Base-by-base conservation (phyloP, 2,329 filamentous ascomycete species). In the Drechslerella stenobrocha region DNA sequence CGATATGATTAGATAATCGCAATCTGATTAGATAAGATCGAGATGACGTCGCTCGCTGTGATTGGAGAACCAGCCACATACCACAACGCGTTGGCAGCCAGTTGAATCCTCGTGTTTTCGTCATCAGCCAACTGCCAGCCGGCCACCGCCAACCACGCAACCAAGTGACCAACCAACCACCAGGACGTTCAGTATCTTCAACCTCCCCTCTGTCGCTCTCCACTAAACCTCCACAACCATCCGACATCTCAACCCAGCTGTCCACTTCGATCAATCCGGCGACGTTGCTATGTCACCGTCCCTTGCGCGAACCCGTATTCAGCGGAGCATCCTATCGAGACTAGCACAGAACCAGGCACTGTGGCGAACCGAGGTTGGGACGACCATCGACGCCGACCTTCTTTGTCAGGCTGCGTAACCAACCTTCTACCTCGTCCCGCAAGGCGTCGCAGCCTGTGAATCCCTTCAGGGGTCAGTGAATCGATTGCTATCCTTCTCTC, bases 21-120 rank as follows among this genome's bases (percentile, higher is more conserved):
- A 15, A 18, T 15, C n/a, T 4, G 37, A 42, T 42, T 18, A 52
- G 50, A 52, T 52, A 15, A 15, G 34, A 50, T 18, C 18, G 37
- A n/a, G 7, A 15, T 6, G 13, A 23, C 34, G 28, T 34, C n/a
- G 15, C n/a, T 46, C 44, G 35, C 52, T 58, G 45, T 65, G 52
- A 52, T 65, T 57, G 60, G 34, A 48, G 50, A 48, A 50, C 48
- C 4, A n/a, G 22, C 15, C 4, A 18, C 37, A 20, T 3, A 20
- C 15, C 18, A 58, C 52, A 52, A 53, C 61, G 53, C 61, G 61
- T 59, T 52, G 32, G 18, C 28, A 40, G 57, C 40, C 37, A 18
- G 32, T 15, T 40, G 52, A 37, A 52, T 48, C 53, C 61, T 59
- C 61, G 61, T 66, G 61, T 66, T 66, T 59, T 56, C 48, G 53